A percentile compares a stretch with the other conserved stretches of the same genome.
These are phyloP conservation scores for Claviceps pusilla DNA, from an alignment of 2,329 filamentous ascomycete species.

Conservation along the genomic window DNA sequence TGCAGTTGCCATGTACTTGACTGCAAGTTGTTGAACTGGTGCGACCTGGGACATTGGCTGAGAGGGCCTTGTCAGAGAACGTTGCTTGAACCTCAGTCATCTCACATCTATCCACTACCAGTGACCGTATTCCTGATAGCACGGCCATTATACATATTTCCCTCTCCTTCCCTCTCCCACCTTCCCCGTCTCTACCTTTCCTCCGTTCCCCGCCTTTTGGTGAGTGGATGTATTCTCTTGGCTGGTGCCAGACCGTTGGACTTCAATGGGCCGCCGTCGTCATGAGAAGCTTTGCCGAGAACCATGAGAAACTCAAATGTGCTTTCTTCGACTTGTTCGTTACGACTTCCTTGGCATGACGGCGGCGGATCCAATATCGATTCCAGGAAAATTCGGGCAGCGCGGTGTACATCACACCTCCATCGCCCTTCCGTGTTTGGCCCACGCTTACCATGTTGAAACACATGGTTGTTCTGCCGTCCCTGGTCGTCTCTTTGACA, in stretches of 20 bases:
- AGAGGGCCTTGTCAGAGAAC: background rate
- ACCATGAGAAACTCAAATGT: too few species aligned
- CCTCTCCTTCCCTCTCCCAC: background rate
- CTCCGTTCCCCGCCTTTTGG: background rate
- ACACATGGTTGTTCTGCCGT: background rate
- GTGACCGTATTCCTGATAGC: background rate
- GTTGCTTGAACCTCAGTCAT: background rate
- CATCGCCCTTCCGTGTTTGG: background rate
- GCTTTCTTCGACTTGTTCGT: too few species aligned
- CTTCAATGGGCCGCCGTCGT: too few species aligned
- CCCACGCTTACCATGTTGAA: background rate
- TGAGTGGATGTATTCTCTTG: too few species aligned
- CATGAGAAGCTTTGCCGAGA: too few species aligned
- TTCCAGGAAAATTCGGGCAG: background rate
- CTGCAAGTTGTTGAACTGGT: background rate
- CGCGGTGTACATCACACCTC: background rate
- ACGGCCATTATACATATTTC: background rate
- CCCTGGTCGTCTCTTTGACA: constrained; percentile 1
- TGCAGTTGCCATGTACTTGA: background rate
- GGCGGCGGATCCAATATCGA: background rate
- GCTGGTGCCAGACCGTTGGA: too few species aligned
- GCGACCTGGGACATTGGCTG: constrained; percentile 1
- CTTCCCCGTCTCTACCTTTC: background rate
- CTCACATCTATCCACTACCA: constrained; percentile 2
- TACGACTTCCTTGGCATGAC: background rate